Evolutionary conservation across 305 asterid species (phyloP).

Genomic region (Rubia occidens): DNA sequence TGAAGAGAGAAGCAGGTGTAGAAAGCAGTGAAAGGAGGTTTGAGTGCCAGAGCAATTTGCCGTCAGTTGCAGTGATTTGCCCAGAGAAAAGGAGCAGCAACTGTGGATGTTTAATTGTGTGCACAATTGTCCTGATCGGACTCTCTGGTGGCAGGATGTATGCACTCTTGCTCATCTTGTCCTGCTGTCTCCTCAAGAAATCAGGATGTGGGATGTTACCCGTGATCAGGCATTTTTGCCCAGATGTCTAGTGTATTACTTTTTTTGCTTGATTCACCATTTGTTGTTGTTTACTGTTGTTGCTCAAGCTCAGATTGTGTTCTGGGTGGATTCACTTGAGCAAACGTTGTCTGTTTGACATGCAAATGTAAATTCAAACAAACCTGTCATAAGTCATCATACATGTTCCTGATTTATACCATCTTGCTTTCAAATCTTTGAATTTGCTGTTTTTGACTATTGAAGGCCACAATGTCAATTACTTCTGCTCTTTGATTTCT

Average conservation of each 20-base stretch:
- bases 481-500: too few species aligned
- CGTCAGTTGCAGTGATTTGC: not conserved
- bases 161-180: constrained; percentile 43
- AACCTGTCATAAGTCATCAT: not conserved
- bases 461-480: too few species aligned
- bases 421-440: not conserved
- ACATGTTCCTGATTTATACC: not conserved
- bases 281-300: not conserved
- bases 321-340: not conserved
- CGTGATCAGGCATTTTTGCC: constrained; percentile 8
- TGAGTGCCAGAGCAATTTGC: not conserved
- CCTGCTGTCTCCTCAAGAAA: constrained; percentile 45
- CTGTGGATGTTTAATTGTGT: constrained; percentile 31
- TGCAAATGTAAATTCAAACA: constrained; percentile 38
- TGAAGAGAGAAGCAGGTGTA: constrained; percentile 20
- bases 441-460: too few species aligned
- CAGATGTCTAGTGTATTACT: constrained; percentile 15
- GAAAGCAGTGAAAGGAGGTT: constrained; percentile 9
- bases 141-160: constrained; percentile 50
- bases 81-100: constrained; percentile 7
- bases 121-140: constrained; percentile 52
- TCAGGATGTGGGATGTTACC: constrained; percentile 23
- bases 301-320: not conserved
- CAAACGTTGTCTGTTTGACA: constrained; percentile 19
- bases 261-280: constrained; percentile 1